Evolutionary conservation across 176 grass and related monocot species (phyloP).

Genomic region (Raddia distichophylla): DNA sequence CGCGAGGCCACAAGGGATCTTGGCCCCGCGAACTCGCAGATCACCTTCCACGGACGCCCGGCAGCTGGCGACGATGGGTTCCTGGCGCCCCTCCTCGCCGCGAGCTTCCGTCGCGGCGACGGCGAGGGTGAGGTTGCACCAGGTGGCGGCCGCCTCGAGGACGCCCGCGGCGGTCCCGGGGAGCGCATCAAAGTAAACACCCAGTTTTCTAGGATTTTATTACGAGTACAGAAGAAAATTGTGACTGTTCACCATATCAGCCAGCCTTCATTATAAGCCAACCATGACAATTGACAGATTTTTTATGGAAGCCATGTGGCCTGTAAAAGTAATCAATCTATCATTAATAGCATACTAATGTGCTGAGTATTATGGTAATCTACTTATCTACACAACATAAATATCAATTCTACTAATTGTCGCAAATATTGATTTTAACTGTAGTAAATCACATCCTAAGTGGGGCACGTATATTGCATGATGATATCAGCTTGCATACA

Average conservation of each 20-base stretch:
- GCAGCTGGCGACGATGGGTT: slow-evolving; percentile 40
- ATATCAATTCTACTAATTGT: background rate
- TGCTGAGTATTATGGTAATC: slow-evolving; percentile 12
- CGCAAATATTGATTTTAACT: background rate
- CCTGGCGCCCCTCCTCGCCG: background rate
- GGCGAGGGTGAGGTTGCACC: slow-evolving; percentile 49
- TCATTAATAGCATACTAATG: slow-evolving; percentile 11
- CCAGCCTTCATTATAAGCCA: background rate
- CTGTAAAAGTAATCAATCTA: background rate
- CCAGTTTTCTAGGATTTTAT: background rate
- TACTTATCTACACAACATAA: background rate
- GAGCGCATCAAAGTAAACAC: slow-evolving; percentile 66
- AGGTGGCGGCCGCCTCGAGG: slow-evolving; percentile 64
- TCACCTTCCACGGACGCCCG: slow-evolving; percentile 44
- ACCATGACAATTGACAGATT: background rate
- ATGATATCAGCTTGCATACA: slow-evolving; percentile 9
- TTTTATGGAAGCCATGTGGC: background rate
- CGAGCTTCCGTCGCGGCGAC: slow-evolving; percentile 16
- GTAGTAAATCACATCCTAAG: background rate
- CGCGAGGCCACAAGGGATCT: slow-evolving; percentile 67
- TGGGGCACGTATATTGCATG: background rate
- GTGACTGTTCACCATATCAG: background rate
- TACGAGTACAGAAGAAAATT: background rate
- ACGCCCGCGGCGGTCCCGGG: slow-evolving; percentile 54
- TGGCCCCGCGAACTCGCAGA: slow-evolving; percentile 14